These are phyloP conservation scores for Phytophthora ohioensis DNA, from an alignment of 352 stramenopile species.

Conservation along the genomic window DNA sequence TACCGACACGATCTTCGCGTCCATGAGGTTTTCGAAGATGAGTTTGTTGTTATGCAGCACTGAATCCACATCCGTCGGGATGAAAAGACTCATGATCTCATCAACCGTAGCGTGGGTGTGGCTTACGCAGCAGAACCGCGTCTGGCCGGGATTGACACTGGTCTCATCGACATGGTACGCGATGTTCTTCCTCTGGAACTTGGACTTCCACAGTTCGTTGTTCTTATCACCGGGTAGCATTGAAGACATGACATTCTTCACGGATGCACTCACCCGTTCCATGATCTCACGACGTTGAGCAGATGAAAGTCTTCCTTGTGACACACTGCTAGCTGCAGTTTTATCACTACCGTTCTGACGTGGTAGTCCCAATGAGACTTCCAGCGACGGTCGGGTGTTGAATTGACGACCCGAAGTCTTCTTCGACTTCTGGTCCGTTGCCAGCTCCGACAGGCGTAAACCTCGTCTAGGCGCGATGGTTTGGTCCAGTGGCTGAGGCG, in stretches of 20 bases:
- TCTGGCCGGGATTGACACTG: slow-evolving; percentile 41
- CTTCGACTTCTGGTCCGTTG: slow-evolving; percentile 13
- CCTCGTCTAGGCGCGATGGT: slow-evolving; percentile 8
- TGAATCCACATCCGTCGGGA: slow-evolving; percentile 45
- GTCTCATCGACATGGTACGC: slow-evolving; percentile 57
- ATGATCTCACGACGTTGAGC: slow-evolving; percentile 30
- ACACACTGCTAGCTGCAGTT: not conserved
- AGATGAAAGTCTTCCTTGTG: slow-evolving; percentile 4
- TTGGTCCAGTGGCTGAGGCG: slow-evolving; percentile 6
- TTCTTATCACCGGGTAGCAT: slow-evolving; percentile 44
- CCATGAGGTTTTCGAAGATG: slow-evolving; percentile 56
- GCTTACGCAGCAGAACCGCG: slow-evolving; percentile 57
- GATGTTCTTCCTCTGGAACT: slow-evolving; percentile 46
- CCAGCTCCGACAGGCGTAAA: slow-evolving; percentile 15
- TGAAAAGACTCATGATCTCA: slow-evolving; percentile 57
- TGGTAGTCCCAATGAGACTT: slow-evolving; percentile 16
- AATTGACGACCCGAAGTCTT: slow-evolving; percentile 1
- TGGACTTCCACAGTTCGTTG: slow-evolving; percentile 48
- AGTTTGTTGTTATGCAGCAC: slow-evolving; percentile 54
- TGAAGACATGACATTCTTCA: slow-evolving; percentile 46
- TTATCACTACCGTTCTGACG: slow-evolving; percentile 1
- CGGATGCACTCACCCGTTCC: slow-evolving; percentile 26
- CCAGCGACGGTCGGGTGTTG: slow-evolving; percentile 8
- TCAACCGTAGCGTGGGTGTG: slow-evolving; percentile 46
- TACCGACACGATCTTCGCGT: slow-evolving; percentile 46